Percentiles rank a stretch among this genome's conserved stretches.
phyloP scores from a whole-genome alignment of 1,284 basidiomycete genomes.

The Hemileia vastatrix region DNA sequence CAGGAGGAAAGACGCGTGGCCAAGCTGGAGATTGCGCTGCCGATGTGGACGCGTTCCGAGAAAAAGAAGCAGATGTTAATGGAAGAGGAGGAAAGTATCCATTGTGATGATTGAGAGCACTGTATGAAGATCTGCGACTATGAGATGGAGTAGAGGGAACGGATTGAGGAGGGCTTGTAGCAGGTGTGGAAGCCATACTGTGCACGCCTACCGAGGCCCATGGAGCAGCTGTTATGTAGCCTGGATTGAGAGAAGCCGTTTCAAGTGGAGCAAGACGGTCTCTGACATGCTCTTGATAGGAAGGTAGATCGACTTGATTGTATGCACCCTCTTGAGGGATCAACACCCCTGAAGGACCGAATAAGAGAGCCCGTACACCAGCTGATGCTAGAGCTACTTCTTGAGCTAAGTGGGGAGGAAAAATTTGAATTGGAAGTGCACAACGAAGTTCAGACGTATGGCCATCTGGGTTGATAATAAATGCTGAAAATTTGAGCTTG shows the following conservation, averaged over 20 bases:
- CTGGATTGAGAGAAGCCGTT: conserved; percentile 50
- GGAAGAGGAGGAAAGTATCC: conserved; percentile 15
- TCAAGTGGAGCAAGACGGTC: conserved; percentile 76
- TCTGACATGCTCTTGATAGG: conserved; percentile 74
- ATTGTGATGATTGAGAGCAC: too few relatives aligned
- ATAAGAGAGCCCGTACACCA: conserved; percentile 59
- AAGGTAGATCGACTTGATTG: conserved; percentile 60
- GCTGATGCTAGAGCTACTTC: conserved; percentile 64
- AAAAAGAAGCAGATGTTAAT: background rate
- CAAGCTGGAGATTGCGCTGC: conserved; percentile 3
- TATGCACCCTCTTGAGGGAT: conserved; percentile 38
- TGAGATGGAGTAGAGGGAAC: conserved; percentile 27
- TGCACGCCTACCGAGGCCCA: conserved; percentile 25
- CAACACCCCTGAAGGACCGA: conserved; percentile 47
- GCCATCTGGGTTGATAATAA: conserved; percentile 36
- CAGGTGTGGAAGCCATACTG: conserved; percentile 27
- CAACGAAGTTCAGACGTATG: conserved; percentile 74
- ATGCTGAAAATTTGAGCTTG: conserved; percentile 47
- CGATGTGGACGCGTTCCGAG: background rate
- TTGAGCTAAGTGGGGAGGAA: conserved; percentile 60
- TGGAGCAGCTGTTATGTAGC: conserved; percentile 29
- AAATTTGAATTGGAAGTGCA: conserved; percentile 72
- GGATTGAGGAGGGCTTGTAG: conserved; percentile 26
- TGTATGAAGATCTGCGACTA: too few relatives aligned
- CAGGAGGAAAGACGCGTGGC: conserved; percentile 4